Evolutionary conservation across 1,139 yeast species (phyloP).

Genomic region (Saccharomyces pastorianus): DNA sequence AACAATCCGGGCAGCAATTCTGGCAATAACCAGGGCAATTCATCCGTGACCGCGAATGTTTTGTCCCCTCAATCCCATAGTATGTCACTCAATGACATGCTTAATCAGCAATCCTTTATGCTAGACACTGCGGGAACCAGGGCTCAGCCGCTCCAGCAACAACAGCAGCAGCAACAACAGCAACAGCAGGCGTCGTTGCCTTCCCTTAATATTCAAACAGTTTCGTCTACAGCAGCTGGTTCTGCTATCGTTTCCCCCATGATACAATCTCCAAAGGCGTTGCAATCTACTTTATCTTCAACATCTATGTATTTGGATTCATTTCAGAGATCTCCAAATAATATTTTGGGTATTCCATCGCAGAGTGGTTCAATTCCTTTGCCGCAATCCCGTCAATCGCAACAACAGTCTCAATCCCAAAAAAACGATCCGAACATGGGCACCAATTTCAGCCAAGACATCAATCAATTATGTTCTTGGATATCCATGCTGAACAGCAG

Average conservation of each 20-base stretch:
- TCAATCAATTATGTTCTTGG: constrained; percentile 54
- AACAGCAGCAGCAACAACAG: constrained; percentile 6
- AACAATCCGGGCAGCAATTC: constrained; percentile 5
- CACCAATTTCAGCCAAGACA: constrained; percentile 37
- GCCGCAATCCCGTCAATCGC: constrained; percentile 7
- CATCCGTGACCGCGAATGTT: constrained; percentile 11
- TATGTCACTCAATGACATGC: constrained; percentile 18
- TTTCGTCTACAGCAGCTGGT: constrained; percentile 5
- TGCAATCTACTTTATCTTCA: constrained; percentile 10
- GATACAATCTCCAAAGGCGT: constrained; percentile 13
- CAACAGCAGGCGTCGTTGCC: constrained; percentile 3
- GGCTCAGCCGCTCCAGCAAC: constrained; percentile 1
- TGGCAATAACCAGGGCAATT: constrained; percentile 7
- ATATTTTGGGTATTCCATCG: constrained; percentile 31
- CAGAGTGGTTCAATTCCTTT: constrained; percentile 28
- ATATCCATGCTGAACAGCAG: constrained; percentile 46
- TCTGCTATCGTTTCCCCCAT: constrained; percentile 22
- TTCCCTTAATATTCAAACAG: constrained; percentile 1
- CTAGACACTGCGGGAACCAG: constrained; percentile 3
- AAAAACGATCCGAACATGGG: constrained; percentile 19
- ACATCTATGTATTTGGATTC: constrained; percentile 11
- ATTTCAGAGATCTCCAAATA: constrained; percentile 3
- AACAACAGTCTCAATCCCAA: constrained; percentile 7
- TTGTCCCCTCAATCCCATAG: constrained; percentile 11
- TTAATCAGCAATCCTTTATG: constrained; percentile 18